These are phyloP conservation scores for Metschnikowia vanudenii DNA, from an alignment of 805 yeast genomes.

Conservation along the genomic window DNA sequence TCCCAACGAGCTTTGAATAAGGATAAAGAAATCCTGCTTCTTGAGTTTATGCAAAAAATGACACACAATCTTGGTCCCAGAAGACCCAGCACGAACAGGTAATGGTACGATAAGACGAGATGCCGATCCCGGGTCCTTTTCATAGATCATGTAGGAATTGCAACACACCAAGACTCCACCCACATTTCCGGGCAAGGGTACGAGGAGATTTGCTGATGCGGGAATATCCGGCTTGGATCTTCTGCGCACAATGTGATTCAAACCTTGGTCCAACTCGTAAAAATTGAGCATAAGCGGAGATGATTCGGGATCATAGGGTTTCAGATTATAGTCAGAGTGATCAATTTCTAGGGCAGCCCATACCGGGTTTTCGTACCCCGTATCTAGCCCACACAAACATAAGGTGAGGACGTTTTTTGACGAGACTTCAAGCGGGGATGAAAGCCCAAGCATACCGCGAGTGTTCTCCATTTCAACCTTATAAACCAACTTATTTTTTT, in stretches of 20 bases:
- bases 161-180: conserved; percentile 70
- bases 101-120: conserved; percentile 42
- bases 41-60: conserved; percentile 69
- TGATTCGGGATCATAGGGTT: conserved; percentile 12
- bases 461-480: conserved; percentile 48
- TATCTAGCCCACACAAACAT: conserved; percentile 60
- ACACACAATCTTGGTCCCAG: conserved; percentile 41
- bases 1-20: conserved; percentile 70
- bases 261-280: conserved; percentile 83
- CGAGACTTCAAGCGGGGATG: conserved; percentile 74
- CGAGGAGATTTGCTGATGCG: conserved; percentile 46
- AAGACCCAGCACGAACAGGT: conserved; percentile 45
- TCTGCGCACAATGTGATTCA: conserved; percentile 67
- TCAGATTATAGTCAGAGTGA: conserved; percentile 34
- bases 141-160: conserved; percentile 52
- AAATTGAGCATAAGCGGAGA: conserved; percentile 44
- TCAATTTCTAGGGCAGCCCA: conserved; percentile 79
- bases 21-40: conserved; percentile 55
- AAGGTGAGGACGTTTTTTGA: conserved; percentile 52
- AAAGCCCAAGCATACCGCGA: conserved; percentile 45
- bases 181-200: conserved; percentile 71
- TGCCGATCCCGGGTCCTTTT: conserved; percentile 31
- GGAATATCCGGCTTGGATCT: conserved; percentile 21
- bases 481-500: conserved; percentile 70
- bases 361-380: conserved; percentile 76